Conservation (phyloP, 2,329 filamentous ascomycete genomes). For the Nemania sp. region DNA sequence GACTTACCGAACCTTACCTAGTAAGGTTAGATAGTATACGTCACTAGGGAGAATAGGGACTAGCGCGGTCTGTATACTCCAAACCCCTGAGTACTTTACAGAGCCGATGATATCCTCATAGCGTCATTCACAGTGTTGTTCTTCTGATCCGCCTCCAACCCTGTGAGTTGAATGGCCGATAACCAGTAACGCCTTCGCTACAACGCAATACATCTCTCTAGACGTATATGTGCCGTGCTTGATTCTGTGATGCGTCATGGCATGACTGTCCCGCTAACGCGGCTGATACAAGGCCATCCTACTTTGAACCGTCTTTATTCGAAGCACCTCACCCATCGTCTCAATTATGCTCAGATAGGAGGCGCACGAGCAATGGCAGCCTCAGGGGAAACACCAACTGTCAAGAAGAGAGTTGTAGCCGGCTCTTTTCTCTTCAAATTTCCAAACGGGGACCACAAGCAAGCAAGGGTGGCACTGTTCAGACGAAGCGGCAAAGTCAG, state of each 20-base stretch:
- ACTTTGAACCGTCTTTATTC: neutral
- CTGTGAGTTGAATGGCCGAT: too few relatives aligned
- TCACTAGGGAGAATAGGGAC: too few relatives aligned
- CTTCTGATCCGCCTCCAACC: too few relatives aligned
- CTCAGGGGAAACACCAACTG: neutral
- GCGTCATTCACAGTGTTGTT: too few relatives aligned
- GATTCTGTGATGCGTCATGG: slow-evolving; percentile 16
- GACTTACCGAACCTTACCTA: too few relatives aligned
- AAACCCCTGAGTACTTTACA: too few relatives aligned
- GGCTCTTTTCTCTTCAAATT: slow-evolving; percentile 57
- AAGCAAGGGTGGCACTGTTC: slow-evolving; percentile 63
- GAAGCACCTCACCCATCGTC: neutral
- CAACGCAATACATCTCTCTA: too few relatives aligned
- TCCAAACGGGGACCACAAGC: slow-evolving; percentile 41
- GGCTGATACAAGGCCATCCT: neutral
- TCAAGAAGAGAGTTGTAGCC: slow-evolving; percentile 49
- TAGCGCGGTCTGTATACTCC: too few relatives aligned
- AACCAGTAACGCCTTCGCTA: too few relatives aligned
- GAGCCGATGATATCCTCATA: too few relatives aligned
- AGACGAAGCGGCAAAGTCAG: slow-evolving; percentile 61
- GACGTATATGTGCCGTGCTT: neutral
- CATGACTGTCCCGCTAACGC: neutral
- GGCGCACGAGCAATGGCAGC: slow-evolving; percentile 18
- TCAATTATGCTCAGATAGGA: slow-evolving; percentile 3
- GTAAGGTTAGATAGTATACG: too few relatives aligned